phyloP scores from a whole-genome alignment of 371 early-diverging fungal species.

The Phascolomyces articulosus region DNA sequence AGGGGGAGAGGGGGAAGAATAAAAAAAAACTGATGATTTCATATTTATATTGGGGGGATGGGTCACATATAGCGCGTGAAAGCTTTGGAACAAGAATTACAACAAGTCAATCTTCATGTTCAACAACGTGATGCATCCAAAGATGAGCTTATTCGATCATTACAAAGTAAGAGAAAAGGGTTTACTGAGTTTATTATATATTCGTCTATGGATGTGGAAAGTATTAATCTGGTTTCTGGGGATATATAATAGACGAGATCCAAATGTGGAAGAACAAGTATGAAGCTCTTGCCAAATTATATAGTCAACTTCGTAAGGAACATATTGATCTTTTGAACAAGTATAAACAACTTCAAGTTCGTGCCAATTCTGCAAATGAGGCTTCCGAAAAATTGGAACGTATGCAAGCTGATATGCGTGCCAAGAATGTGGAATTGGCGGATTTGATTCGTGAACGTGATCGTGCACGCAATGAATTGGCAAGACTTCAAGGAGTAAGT shows the following conservation, averaged over 20 bases:
- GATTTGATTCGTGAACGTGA: constrained; percentile 87
- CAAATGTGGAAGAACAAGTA: constrained; percentile 91
- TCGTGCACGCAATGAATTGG: constrained; percentile 74
- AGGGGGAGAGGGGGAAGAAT: too few species aligned
- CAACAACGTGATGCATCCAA: constrained; percentile 74
- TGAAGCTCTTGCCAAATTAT: constrained; percentile 91
- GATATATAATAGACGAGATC: constrained; percentile 69
- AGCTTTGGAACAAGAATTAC: constrained; percentile 83
- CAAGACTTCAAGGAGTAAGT: constrained; percentile 59
- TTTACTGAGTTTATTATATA: too few species aligned
- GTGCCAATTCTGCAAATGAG: constrained; percentile 81
- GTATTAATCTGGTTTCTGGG: too few species aligned
- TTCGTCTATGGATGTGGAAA: too few species aligned
- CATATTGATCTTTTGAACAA: constrained; percentile 92
- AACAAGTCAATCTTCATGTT: constrained; percentile 67
- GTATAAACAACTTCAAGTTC: constrained; percentile 80
- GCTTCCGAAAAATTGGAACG: constrained; percentile 75
- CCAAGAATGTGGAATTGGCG: constrained; percentile 81
- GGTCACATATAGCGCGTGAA: constrained; percentile 58
- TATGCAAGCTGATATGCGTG: constrained; percentile 77
- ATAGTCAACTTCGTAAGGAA: constrained; percentile 94
- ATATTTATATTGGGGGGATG: constrained; percentile 8
- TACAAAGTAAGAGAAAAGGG: constrained; percentile 68
- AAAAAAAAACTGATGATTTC: not conserved
- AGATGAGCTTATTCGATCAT: constrained; percentile 74